phyloP scores from a whole-genome alignment of 2,329 filamentous ascomycete species.

The Exophiala oligosperma region DNA sequence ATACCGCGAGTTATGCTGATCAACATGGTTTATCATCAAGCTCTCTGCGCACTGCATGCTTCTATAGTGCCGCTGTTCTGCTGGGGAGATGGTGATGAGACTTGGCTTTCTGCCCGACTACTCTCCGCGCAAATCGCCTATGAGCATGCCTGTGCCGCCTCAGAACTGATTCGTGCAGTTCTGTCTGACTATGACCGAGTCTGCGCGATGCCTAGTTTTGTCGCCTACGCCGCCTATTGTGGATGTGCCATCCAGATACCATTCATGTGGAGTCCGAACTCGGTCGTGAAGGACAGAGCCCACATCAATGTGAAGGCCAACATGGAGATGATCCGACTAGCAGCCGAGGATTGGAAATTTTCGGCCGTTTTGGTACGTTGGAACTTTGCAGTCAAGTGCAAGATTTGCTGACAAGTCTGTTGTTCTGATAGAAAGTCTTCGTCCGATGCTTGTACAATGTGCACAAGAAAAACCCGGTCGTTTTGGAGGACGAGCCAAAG shows the following conservation, averaged over 20 bases:
- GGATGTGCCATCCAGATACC: conserved; percentile 8
- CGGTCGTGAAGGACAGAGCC: background rate
- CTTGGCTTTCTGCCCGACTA: conserved; percentile 1
- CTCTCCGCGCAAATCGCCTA: conserved; percentile 2
- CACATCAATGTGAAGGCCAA: conserved; percentile 1
- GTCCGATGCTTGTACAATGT: conserved; percentile 7
- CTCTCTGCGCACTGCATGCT: conserved; percentile 7
- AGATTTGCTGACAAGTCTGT: background rate
- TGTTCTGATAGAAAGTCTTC: conserved; percentile 3
- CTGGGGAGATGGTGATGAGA: conserved; percentile 1
- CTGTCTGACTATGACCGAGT: background rate
- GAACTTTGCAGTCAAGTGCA: no score
- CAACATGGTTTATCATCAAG: conserved; percentile 8
- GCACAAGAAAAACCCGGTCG: conserved; percentile 1
- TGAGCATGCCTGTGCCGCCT: conserved; percentile 2
- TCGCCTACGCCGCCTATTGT: conserved; percentile 6
- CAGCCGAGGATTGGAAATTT: conserved; percentile 5
- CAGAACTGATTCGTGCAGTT: background rate
- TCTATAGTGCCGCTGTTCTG: conserved; percentile 13
- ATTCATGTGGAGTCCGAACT: conserved; percentile 1
- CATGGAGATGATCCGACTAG: background rate
- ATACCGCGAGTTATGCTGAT: conserved; percentile 1
- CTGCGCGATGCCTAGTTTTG: conserved; percentile 5
- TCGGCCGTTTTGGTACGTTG: conserved; percentile 1
- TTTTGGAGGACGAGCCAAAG: conserved; percentile 13